A percentile compares a stretch with the other conserved stretches of the same genome.
phyloP scores from a whole-genome alignment of 2,329 filamentous ascomycete species.

The Fusarium nurragi region DNA sequence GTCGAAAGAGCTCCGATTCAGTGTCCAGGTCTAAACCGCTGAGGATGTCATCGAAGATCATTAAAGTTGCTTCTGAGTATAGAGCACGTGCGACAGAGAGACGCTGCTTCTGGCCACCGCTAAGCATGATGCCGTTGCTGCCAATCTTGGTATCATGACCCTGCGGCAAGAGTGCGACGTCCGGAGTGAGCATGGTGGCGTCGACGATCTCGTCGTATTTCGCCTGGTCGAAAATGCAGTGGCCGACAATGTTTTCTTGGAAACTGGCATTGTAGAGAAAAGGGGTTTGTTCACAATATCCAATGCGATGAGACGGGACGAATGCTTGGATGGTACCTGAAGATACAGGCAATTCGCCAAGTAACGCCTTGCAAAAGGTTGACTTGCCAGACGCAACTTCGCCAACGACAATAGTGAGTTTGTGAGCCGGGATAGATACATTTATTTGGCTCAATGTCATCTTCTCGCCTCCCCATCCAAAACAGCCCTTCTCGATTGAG shows the following conservation, averaged over 20 bases:
- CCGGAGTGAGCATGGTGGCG: constrained; percentile 47
- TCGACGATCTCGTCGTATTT: constrained; percentile 51
- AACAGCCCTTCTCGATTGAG: constrained; percentile 30
- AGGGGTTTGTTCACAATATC: constrained; percentile 48
- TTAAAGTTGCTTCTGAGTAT: constrained; percentile 52
- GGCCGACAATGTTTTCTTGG: constrained; percentile 52
- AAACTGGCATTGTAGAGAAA: constrained; percentile 51
- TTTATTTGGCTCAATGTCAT: constrained; percentile 33
- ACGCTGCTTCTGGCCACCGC: constrained; percentile 54
- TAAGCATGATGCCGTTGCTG: constrained; percentile 54
- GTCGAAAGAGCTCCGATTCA: constrained; percentile 54
- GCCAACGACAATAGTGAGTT: constrained; percentile 50
- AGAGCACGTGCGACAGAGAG: constrained; percentile 56
- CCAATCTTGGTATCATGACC: constrained; percentile 54
- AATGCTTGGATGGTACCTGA: constrained; percentile 28
- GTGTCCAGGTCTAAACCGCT: constrained; percentile 58
- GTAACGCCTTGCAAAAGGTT: constrained; percentile 51
- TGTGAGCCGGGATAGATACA: constrained; percentile 22
- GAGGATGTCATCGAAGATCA: constrained; percentile 58
- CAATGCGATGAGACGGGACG: constrained; percentile 34
- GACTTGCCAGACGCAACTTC: constrained; percentile 52
- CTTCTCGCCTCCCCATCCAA: constrained; percentile 44
- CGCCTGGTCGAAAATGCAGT: constrained; percentile 42
- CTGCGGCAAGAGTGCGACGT: constrained; percentile 46
- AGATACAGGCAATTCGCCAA: constrained; percentile 43